A percentile compares a stretch with the other conserved stretches of the same genome.
These are phyloP conservation scores for Emergomyces pasteurianus DNA, from an alignment of 2,329 filamentous ascomycete species.

Conservation along the genomic window DNA sequence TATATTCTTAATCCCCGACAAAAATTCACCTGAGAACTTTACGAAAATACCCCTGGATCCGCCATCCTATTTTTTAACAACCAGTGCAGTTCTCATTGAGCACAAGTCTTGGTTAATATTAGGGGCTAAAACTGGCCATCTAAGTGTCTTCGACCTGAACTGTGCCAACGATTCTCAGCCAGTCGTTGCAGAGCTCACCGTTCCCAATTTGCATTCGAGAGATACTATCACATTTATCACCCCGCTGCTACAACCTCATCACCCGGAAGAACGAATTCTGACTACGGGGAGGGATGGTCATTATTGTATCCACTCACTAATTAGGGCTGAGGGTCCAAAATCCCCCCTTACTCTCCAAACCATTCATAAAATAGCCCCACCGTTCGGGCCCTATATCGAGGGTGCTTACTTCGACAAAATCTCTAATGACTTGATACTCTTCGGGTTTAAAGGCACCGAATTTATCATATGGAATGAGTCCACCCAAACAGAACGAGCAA, in stretches of 20 bases:
- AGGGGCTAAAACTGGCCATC: constrained; percentile 44
- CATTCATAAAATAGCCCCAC: constrained; percentile 56
- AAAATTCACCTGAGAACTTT: not conserved
- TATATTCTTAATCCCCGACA: constrained; percentile 4
- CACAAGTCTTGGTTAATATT: constrained; percentile 32
- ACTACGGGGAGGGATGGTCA: constrained; percentile 67
- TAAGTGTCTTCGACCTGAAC: constrained; percentile 36
- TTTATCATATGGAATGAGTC: constrained; percentile 77
- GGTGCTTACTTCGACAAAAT: constrained; percentile 48
- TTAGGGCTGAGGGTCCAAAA: constrained; percentile 14
- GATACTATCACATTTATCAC: constrained; percentile 59
- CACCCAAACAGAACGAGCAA: constrained; percentile 54
- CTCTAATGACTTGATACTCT: constrained; percentile 52
- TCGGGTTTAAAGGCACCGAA: constrained; percentile 67
- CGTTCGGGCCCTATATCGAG: constrained; percentile 67
- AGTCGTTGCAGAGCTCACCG: constrained; percentile 7
- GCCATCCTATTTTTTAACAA: constrained; percentile 39
- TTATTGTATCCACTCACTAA: constrained; percentile 51
- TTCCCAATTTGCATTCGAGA: constrained; percentile 32
- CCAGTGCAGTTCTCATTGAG: constrained; percentile 34
- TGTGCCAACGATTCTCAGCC: not conserved
- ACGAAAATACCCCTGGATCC: constrained; percentile 48
- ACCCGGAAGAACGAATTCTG: constrained; percentile 38
- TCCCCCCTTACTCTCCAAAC: constrained; percentile 31
- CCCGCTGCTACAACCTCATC: constrained; percentile 10